Evolutionary conservation across 345 rosid species (phyloP), one percentile per base, ranked within the genome.

Genomic region (Murraya paniculata): DNA sequence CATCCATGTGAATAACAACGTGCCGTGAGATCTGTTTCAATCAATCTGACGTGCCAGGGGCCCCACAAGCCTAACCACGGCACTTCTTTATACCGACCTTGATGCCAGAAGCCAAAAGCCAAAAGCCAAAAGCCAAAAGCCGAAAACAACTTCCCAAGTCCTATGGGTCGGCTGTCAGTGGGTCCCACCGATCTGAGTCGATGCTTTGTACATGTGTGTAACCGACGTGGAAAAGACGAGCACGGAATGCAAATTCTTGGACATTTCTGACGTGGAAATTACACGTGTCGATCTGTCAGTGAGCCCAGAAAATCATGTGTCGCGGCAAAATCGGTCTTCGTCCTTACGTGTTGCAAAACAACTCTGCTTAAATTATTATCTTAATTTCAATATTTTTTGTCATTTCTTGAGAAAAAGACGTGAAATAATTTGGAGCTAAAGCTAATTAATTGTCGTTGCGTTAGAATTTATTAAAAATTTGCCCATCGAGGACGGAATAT

Each of bases 201-300:
- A 14, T 18, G 0, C n/a, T 4, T 7, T 62, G 38, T 31, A 7
- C 68, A 66, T 28, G 11, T 35, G 13, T 55, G 62, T 25, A 11
- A 74, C 56, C 55, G n/a, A 82, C 36, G 65, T 79, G 85, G 82
- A 73, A 24, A 79, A 75, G 59, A 64, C 19, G 33, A 79, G 48
- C 77, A 75, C 78, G 80, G 22, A 71, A 64, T 75, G 35, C 59
- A 18, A 25, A 4, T 5, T 31, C 0, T 2, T 0, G 1, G 28
- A 13, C 7, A 3, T 27, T 10, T 53, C 78, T 75, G 70, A 75
- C 67, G 75, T 75, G 75, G 71, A 79, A 1, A 5, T 19, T 4
- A 4, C 9, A 64, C 78, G 72, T 76, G 82, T 53, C 60, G 57
- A 28, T 57, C 25, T 48, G 2, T 57, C 6, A 66, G 38, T 10